Evolutionary conservation across 2,329 filamentous ascomycete genomes (phyloP).

Genomic region (Aspergillus proliferans): DNA sequence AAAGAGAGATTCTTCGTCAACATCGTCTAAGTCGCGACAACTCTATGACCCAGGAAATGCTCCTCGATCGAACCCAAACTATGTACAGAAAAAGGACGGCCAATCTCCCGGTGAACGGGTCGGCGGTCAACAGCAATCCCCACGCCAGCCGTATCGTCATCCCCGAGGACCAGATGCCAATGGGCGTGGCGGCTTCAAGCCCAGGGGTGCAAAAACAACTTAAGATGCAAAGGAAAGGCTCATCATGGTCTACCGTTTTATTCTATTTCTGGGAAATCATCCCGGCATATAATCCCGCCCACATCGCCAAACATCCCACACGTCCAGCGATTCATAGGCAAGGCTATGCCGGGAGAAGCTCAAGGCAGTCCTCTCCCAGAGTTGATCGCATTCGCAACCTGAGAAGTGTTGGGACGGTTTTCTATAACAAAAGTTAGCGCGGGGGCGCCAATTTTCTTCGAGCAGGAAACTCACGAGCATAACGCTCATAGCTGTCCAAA

Average conservation of each 20-base stretch:
- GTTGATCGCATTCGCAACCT: conserved; percentile 56
- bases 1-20: conserved; percentile 37
- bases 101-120: conserved; percentile 29
- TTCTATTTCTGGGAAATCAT: not conserved
- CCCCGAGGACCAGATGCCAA: conserved; percentile 73
- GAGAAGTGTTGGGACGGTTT: conserved; percentile 54
- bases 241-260: not conserved
- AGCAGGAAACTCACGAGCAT: conserved; percentile 43
- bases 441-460: not conserved
- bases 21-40: conserved; percentile 44
- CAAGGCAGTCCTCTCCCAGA: conserved; percentile 49
- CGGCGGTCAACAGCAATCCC: conserved; percentile 22
- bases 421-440: conserved; percentile 31
- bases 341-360: not conserved
- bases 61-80: conserved; percentile 54
- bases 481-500: conserved; percentile 60
- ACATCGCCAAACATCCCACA: not conserved
- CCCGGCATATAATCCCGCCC: not conserved
- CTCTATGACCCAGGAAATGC: conserved; percentile 73
- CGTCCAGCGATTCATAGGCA: not conserved
- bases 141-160: conserved; percentile 60
- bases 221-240: conserved; percentile 3
- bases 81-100: conserved; percentile 40
- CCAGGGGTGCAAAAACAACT: conserved; percentile 50
- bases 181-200: conserved; percentile 69